Conservation (phyloP, 495 filamentous ascomycete genomes). For the Penicillium atrosanguineum region DNA sequence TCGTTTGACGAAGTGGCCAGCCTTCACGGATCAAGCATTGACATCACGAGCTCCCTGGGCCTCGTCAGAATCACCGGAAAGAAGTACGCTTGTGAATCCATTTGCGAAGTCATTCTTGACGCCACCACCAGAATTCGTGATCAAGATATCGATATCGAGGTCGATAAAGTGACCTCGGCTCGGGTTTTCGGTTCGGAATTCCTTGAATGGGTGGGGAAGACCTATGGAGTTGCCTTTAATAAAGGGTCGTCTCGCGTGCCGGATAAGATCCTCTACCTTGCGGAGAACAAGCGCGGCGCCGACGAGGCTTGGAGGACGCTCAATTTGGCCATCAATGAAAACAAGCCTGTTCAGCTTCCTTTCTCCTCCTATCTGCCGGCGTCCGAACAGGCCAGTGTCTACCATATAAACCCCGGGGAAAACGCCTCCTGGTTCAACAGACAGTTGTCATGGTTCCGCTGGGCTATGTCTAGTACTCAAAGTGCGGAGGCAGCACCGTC, state of each 20-base stretch:
- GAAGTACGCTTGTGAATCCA: constrained; percentile 33
- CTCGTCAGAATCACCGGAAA: constrained; percentile 44
- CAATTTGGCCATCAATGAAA: constrained; percentile 30
- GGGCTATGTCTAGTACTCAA: constrained; percentile 32
- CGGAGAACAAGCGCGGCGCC: constrained; percentile 31
- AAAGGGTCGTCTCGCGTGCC: constrained; percentile 11
- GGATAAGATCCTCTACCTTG: constrained; percentile 32
- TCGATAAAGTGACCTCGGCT: background rate
- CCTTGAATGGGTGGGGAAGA: constrained; percentile 34
- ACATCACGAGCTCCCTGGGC: constrained; percentile 32
- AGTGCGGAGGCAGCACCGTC: constrained; percentile 5
- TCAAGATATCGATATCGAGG: constrained; percentile 24
- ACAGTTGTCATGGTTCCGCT: constrained; percentile 41
- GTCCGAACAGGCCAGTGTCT: constrained; percentile 20
- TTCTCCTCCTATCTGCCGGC: constrained; percentile 41
- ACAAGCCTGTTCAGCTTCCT: constrained; percentile 15
- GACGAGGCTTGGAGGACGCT: constrained; percentile 37
- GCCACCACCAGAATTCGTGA: constrained; percentile 33
- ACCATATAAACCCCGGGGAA: constrained; percentile 19
- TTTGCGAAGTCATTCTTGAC: constrained; percentile 41
- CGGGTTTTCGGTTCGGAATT: constrained; percentile 23
- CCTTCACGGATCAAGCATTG: constrained; percentile 41
- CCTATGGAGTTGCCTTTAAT: constrained; percentile 30
- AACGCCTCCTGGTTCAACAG: constrained; percentile 32
- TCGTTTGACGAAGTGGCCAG: constrained; percentile 44